phyloP scores from a whole-genome alignment of 2,329 filamentous ascomycete species.

The Sarocladium kiliense region DNA sequence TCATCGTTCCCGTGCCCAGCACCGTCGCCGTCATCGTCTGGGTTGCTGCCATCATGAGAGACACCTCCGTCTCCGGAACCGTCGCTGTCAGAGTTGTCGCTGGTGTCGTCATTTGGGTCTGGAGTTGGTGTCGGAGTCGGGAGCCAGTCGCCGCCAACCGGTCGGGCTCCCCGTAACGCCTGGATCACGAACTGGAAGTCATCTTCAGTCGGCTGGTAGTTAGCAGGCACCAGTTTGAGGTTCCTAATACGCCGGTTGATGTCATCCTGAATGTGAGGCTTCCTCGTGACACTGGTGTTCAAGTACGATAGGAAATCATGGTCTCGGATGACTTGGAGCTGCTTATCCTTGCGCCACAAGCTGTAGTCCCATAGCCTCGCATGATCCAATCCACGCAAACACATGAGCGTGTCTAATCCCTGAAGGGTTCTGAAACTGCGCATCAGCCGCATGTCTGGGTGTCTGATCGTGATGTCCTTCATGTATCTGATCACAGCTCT shows the following conservation, averaged over 20 bases:
- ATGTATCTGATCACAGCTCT: constrained; percentile 17
- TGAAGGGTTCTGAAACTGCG: constrained; percentile 31
- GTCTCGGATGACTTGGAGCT: neutral
- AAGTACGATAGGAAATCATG: neutral
- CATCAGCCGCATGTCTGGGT: constrained; percentile 33
- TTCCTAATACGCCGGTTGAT: neutral
- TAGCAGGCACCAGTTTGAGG: neutral
- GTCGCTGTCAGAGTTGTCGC: too few species aligned
- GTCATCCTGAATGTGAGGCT: neutral
- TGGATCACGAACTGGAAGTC: neutral
- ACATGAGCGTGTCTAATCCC: neutral
- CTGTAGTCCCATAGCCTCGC: constrained; percentile 37
- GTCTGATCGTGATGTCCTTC: constrained; percentile 23
- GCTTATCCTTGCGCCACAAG: constrained; percentile 12
- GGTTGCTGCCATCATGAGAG: too few species aligned
- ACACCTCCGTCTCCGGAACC: too few species aligned
- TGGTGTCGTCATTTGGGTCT: too few species aligned
- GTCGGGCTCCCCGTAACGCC: neutral
- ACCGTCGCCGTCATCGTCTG: neutral
- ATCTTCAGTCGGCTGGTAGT: neutral
- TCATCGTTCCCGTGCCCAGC: neutral
- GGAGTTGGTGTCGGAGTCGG: too few species aligned
- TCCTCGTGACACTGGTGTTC: neutral
- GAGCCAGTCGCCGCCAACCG: too few species aligned
- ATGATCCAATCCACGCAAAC: constrained; percentile 32